Evolutionary conservation across 2,329 filamentous ascomycete species (phyloP), one percentile per base, ranked within the genome.

Genomic region (Pseudocercospora eumusae): DNA sequence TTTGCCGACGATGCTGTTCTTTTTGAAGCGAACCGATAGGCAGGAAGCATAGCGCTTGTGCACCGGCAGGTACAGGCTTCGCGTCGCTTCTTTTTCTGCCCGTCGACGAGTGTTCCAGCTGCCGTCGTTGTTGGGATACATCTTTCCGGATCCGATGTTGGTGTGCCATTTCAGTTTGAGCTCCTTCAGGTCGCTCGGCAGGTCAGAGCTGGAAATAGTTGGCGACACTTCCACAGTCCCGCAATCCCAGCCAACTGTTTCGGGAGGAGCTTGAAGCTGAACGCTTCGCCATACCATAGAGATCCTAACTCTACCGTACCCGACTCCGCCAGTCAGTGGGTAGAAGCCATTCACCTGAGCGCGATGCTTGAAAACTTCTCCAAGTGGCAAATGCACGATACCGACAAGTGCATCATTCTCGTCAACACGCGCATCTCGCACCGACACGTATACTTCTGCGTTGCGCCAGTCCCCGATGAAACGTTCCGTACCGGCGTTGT

Each of bases 281-380:
- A 91, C 81, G 60, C 87, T 89, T 49, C 89, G 83, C 82, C 89
- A 92, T 2, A 92, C 86, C 78, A 92, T 81, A 15, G 88, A 91
- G 60, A 92, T 81, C 10, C 89, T 81, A 42, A 84, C 82, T 45
- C 87, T 82, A 1, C 89, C 89, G 66, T 86, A 89, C 2, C 89
- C 89, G n/a, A 91, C 83, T 0, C 89, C 89, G 2, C 89, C 89
- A 5, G 85, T 81, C 2, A 92, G 75, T 0, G 89, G 89, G 70
- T 85, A 92, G 62, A 80, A 84, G 7, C 84, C 82, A 74, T 87
- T 86, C 27, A 89, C 77, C 66, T 91, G 89, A 18, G 85, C 87
- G 23, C 82, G 81, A 8, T 87, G 79, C 55, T 82, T 79, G 70
- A 92, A 85, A 0, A 91, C 70, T 25, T 87, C 84, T 2, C 76